These are phyloP conservation scores for Meredithiella fracta DNA, from an alignment of 2,329 filamentous ascomycete species.

Conservation along the genomic window DNA sequence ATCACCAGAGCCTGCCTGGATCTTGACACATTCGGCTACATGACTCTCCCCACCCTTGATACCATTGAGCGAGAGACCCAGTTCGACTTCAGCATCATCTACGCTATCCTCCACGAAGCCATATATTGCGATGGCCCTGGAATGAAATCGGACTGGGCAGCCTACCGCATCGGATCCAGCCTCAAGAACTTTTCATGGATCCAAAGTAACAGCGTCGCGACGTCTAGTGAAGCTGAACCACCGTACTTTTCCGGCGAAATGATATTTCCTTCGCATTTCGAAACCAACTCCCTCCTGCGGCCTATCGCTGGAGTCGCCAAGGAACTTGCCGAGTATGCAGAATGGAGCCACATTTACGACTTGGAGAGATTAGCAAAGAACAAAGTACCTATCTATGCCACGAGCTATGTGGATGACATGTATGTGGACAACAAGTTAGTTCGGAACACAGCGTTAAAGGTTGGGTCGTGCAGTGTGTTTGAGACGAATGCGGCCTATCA, in stretches of 20 bases:
- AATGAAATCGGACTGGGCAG: constrained; percentile 57
- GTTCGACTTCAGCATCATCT: constrained; percentile 67
- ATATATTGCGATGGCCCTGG: constrained; percentile 61
- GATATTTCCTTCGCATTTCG: constrained; percentile 75
- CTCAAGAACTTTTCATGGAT: constrained; percentile 37
- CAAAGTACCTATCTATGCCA: constrained; percentile 71
- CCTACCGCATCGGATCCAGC: constrained; percentile 41
- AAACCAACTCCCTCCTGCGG: constrained; percentile 61
- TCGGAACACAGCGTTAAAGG: constrained; percentile 53
- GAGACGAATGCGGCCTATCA: constrained; percentile 82
- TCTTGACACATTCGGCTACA: constrained; percentile 56
- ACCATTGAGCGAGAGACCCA: constrained; percentile 48
- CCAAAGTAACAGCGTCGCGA: constrained; percentile 19
- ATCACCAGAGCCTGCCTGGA: constrained; percentile 57
- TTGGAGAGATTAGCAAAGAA: constrained; percentile 56
- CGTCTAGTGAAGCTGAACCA: constrained; percentile 26
- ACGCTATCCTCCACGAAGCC: constrained; percentile 73
- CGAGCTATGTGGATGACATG: constrained; percentile 76
- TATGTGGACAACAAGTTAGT: constrained; percentile 71
- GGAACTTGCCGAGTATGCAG: constrained; percentile 46
- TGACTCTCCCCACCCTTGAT: constrained; percentile 55
- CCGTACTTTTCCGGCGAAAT: constrained; percentile 84
- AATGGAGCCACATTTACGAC: constrained; percentile 69
- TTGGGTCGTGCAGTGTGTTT: constrained; percentile 63
- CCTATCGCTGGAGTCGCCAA: constrained; percentile 52